phyloP scores from a whole-genome alignment of 1,139 yeast species.

The Diutina rugosa region DNA sequence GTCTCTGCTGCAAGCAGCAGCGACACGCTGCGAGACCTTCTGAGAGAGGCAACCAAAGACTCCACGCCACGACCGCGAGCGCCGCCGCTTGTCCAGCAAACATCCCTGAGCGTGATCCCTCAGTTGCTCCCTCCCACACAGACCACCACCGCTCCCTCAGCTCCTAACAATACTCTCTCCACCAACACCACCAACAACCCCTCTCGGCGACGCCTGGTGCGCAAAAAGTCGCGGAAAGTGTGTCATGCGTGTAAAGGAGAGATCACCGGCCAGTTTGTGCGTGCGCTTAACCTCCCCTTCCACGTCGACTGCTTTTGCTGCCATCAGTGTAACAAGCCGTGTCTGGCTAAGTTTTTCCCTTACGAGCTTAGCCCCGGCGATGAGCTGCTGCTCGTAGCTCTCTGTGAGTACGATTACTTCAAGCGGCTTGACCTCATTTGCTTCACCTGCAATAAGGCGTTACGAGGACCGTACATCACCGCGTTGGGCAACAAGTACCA shows the following conservation, averaged over 20 bases:
- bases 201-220: not conserved
- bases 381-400: constrained; percentile 42
- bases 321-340: constrained; percentile 64
- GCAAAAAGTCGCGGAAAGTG: constrained; percentile 15
- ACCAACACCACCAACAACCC: not conserved
- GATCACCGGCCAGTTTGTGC: constrained; percentile 71
- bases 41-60: not conserved
- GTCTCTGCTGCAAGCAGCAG: not conserved
- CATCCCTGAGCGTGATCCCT: not conserved
- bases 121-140: not conserved
- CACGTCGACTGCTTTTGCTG: constrained; percentile 87
- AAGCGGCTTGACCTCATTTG: constrained; percentile 74
- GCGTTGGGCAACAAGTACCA: constrained; percentile 90
- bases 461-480: constrained; percentile 88
- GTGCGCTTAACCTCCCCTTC: constrained; percentile 69
- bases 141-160: not conserved
- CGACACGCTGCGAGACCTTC: not conserved
- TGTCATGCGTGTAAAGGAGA: constrained; percentile 56
- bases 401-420: constrained; percentile 91
- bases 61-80: not conserved
- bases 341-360: constrained; percentile 65
- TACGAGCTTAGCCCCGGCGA: constrained; percentile 22
- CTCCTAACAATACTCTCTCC: not conserved
- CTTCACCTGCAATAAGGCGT: constrained; percentile 68
- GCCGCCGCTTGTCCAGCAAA: not conserved